Percentiles rank a stretch among this genome's conserved stretches.
Evolutionary conservation across 2,329 filamentous ascomycete genomes (phyloP).

Genomic region (Colletotrichum australisinense): DNA sequence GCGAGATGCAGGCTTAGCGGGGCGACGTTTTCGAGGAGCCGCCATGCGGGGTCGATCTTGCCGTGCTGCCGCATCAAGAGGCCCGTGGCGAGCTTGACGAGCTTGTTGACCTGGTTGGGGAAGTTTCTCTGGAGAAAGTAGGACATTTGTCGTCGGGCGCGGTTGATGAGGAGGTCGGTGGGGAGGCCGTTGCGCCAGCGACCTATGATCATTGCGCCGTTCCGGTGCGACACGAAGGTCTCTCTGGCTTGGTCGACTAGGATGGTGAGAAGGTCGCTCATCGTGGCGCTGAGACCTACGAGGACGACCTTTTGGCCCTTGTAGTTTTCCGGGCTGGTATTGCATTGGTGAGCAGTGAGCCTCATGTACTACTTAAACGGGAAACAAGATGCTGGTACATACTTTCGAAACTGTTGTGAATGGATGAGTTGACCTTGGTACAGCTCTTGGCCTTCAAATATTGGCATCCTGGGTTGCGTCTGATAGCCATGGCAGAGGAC

Average conservation of each 20-base stretch:
- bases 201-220: slow-evolving; percentile 50
- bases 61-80: slow-evolving; percentile 30
- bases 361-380: background rate
- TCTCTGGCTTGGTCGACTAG: slow-evolving; percentile 49
- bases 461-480: slow-evolving; percentile 48
- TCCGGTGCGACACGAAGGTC: slow-evolving; percentile 54
- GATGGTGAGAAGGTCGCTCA: slow-evolving; percentile 48
- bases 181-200: slow-evolving; percentile 47
- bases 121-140: slow-evolving; percentile 41
- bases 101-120: slow-evolving; percentile 20
- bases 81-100: slow-evolving; percentile 22
- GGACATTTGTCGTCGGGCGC: slow-evolving; percentile 44
- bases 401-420: slow-evolving; percentile 49
- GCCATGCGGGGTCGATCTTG: slow-evolving; percentile 45
- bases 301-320: slow-evolving; percentile 55
- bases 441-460: slow-evolving; percentile 46
- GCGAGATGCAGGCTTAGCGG: slow-evolving; percentile 38
- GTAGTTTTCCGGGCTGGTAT: slow-evolving; percentile 45
- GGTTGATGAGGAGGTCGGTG: slow-evolving; percentile 47
- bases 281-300: slow-evolving; percentile 54
- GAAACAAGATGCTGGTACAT: background rate
- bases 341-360: slow-evolving; percentile 10
- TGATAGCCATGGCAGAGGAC: slow-evolving; percentile 49
- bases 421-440: slow-evolving; percentile 55
- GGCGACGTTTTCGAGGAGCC: slow-evolving; percentile 36